Evolutionary conservation across 106 monocot species (phyloP).

Genomic region (Agapanthus africanus): DNA sequence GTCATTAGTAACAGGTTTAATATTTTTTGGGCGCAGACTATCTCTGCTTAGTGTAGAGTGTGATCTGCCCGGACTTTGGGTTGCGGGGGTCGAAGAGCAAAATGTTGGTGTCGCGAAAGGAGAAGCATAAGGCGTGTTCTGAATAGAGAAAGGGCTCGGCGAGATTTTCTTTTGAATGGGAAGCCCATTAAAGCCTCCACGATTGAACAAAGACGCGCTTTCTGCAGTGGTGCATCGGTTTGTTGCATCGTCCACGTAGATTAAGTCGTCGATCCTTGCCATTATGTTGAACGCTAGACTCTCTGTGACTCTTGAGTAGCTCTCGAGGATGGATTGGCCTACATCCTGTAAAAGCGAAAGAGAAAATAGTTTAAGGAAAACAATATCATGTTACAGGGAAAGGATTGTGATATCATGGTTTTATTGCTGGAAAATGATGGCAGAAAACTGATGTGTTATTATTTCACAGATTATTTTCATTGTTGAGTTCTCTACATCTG

Average conservation of each 20-base stretch:
- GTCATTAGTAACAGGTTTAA: too few relatives aligned
- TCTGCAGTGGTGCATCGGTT: slow-evolving; percentile 45
- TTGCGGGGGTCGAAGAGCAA: slow-evolving; percentile 60
- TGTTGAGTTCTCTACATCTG: too few relatives aligned
- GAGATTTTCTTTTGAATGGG: slow-evolving; percentile 89
- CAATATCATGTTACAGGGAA: too few relatives aligned
- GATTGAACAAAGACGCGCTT: slow-evolving; percentile 40
- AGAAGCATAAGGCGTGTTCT: slow-evolving; percentile 66
- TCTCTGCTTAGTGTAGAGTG: slow-evolving; percentile 22
- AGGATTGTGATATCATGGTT: too few relatives aligned
- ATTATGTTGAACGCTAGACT: slow-evolving; percentile 96
- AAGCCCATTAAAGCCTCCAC: slow-evolving; percentile 53
- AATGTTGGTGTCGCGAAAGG: slow-evolving; percentile 70
- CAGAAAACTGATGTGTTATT: too few relatives aligned
- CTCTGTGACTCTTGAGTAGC: slow-evolving; percentile 95
- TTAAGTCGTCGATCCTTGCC: slow-evolving; percentile 89
- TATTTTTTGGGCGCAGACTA: background rate
- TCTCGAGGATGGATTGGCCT: slow-evolving; percentile 88
- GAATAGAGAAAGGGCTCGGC: slow-evolving; percentile 89
- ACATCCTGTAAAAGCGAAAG: slow-evolving; percentile 97
- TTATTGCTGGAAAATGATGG: too few relatives aligned
- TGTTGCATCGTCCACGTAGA: slow-evolving; percentile 83
- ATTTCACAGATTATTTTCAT: too few relatives aligned
- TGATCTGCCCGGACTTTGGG: slow-evolving; percentile 48
- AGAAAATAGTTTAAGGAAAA: too few relatives aligned